phyloP scores from a whole-genome alignment of 805 yeast species.

The Nakazawaea pomicola region DNA sequence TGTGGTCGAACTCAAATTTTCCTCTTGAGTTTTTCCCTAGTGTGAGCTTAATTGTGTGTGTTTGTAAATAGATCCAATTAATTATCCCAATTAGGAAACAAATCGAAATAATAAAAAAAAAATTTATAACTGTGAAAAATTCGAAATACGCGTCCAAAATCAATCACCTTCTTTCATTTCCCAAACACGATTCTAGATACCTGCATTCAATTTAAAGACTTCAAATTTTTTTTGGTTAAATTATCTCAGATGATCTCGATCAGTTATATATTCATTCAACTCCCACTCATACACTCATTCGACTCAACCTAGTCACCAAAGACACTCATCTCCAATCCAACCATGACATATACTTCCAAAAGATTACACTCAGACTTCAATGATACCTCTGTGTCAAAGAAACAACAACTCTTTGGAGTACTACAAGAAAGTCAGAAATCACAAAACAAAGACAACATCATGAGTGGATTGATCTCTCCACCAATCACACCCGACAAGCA shows the following conservation, averaged over 20 bases:
- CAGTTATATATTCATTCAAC: background rate
- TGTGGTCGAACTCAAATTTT: too few species aligned
- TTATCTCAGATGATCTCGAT: too few species aligned
- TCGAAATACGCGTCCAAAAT: too few species aligned
- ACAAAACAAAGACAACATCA: background rate
- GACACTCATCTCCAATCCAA: too few species aligned
- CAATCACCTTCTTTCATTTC: too few species aligned
- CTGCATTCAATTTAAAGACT: too few species aligned
- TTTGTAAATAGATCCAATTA: background rate
- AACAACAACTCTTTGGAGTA: background rate
- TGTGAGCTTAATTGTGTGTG: too few species aligned
- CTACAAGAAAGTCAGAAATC: background rate
- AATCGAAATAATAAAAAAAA: background rate
- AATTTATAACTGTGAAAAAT: too few species aligned
- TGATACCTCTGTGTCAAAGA: background rate
- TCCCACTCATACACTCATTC: background rate
- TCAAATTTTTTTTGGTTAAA: too few species aligned
- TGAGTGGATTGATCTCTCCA: conserved; percentile 25
- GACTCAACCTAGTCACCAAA: too few species aligned
- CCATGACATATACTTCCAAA: background rate
- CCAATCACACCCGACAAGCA: conserved; percentile 29
- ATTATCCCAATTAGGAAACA: background rate
- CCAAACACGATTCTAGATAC: background rate
- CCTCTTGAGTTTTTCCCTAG: too few species aligned
- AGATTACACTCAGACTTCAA: background rate